Evolutionary conservation across 352 stramenopile genomes (phyloP).

Genomic region (Thalassiosira exigua): DNA sequence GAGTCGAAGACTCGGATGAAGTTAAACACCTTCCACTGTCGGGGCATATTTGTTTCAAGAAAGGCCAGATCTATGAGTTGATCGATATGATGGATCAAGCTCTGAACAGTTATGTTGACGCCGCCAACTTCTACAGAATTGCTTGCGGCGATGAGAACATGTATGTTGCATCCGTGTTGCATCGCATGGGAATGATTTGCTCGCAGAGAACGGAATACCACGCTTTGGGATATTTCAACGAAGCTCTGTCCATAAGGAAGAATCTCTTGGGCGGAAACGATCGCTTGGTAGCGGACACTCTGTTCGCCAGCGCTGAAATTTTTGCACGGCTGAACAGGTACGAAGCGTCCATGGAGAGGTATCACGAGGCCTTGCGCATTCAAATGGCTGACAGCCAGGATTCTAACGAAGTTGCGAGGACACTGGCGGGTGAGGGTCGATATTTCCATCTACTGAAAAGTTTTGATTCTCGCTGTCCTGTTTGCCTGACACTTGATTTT

Average conservation of each 20-base stretch:
- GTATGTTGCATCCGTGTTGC: conserved; percentile 55
- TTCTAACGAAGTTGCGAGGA: conserved; percentile 58
- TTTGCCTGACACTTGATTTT: too few relatives aligned
- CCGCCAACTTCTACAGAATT: conserved; percentile 58
- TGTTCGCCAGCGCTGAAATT: conserved; percentile 56
- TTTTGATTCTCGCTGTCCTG: neutral
- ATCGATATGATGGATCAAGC: conserved; percentile 43
- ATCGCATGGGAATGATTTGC: conserved; percentile 58
- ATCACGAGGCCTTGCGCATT: conserved; percentile 61
- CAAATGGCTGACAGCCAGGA: conserved; percentile 57
- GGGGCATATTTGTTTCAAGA: conserved; percentile 55
- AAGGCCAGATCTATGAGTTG: conserved; percentile 54
- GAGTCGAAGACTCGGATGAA: conserved; percentile 42
- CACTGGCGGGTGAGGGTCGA: conserved; percentile 43
- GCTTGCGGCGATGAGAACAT: conserved; percentile 63
- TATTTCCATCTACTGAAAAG: conserved; percentile 2
- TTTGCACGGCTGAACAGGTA: conserved; percentile 57
- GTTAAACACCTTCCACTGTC: conserved; percentile 60
- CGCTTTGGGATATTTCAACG: conserved; percentile 60
- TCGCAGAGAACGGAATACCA: conserved; percentile 43
- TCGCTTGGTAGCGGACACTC: conserved; percentile 51
- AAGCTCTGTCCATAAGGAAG: conserved; percentile 57
- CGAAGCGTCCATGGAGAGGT: conserved; percentile 64
- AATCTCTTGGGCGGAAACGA: conserved; percentile 58
- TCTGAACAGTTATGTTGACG: conserved; percentile 52